Conservation (phyloP, 169 alveolate genomes). For the Babesia bovis region DNA sequence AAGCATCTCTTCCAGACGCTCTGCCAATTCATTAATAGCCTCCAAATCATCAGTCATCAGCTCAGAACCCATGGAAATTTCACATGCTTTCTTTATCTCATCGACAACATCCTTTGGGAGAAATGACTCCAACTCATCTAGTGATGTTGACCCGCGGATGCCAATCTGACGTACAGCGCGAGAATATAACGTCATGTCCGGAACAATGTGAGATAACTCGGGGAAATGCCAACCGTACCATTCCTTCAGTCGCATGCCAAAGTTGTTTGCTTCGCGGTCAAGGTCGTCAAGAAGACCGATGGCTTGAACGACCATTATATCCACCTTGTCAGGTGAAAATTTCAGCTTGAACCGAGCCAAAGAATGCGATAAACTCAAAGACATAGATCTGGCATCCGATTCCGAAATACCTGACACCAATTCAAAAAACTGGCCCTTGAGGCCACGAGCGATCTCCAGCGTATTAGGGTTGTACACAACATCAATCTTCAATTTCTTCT, state of each 20-base stretch:
- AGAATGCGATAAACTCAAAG: slow-evolving; percentile 89
- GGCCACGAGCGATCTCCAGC: slow-evolving; percentile 86
- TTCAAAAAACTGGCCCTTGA: slow-evolving; percentile 80
- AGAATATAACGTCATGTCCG: slow-evolving; percentile 92
- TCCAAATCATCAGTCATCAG: slow-evolving; percentile 94
- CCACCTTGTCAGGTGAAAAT: slow-evolving; percentile 98
- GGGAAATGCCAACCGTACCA: slow-evolving; percentile 99
- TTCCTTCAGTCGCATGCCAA: slow-evolving; percentile 97
- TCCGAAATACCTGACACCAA: slow-evolving; percentile 85
- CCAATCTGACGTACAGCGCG: slow-evolving; percentile 89
- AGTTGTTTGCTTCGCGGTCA: slow-evolving; percentile 97
- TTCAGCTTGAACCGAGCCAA: slow-evolving; percentile 94
- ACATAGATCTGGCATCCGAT: slow-evolving; percentile 83
- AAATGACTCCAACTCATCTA: slow-evolving; percentile 79
- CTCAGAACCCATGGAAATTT: slow-evolving; percentile 99
- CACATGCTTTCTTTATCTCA: slow-evolving; percentile 97
- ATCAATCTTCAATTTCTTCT: slow-evolving; percentile 82
- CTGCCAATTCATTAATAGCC: slow-evolving; percentile 91
- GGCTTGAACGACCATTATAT: slow-evolving; percentile 99
- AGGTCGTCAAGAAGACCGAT: slow-evolving; percentile 95
- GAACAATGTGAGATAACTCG: slow-evolving; percentile 93
- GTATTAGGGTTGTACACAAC: slow-evolving; percentile 82
- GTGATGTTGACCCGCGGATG: slow-evolving; percentile 80
- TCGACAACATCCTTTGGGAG: slow-evolving; percentile 92
- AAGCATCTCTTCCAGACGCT: slow-evolving; percentile 92